Conservation (phyloP, 495 filamentous ascomycete genomes). For the Cercophora scortea region DNA sequence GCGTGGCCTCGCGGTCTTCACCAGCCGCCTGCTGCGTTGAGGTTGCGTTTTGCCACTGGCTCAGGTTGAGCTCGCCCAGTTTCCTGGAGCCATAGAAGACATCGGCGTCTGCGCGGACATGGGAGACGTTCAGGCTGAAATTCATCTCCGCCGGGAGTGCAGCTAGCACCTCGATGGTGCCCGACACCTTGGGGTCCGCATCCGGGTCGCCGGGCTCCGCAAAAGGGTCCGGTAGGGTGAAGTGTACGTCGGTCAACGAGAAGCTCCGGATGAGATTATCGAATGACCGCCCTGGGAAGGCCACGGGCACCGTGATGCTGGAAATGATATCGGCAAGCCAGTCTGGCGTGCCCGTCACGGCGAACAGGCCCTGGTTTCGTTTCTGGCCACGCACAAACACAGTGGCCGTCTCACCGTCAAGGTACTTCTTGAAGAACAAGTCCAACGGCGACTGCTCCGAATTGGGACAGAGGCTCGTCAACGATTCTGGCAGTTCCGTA, state of each 20-base stretch:
- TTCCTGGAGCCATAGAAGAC: conserved; percentile 67
- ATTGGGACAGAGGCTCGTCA: conserved; percentile 66
- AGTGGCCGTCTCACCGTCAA: conserved; percentile 67
- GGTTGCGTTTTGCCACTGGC: conserved; percentile 76
- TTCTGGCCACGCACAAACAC: conserved; percentile 74
- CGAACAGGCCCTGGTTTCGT: conserved; percentile 20
- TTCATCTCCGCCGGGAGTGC: conserved; percentile 78
- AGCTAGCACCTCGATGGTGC: conserved; percentile 68
- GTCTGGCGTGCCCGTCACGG: conserved; percentile 49
- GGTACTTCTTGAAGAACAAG: conserved; percentile 69
- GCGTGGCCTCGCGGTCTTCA: conserved; percentile 42
- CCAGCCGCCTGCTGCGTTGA: conserved; percentile 58
- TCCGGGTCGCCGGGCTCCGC: conserved; percentile 70
- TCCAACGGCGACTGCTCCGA: conserved; percentile 77
- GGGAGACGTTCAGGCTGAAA: conserved; percentile 66
- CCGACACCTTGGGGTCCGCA: conserved; percentile 69
- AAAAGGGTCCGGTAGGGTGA: conserved; percentile 69
- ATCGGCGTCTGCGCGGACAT: conserved; percentile 66
- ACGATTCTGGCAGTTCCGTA: conserved; percentile 56
- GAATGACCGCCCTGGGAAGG: conserved; percentile 72
- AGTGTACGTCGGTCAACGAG: conserved; percentile 72
- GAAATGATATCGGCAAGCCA: conserved; percentile 78
- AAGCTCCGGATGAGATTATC: conserved; percentile 81
- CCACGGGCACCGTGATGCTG: conserved; percentile 74
- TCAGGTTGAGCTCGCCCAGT: conserved; percentile 68